Evolutionary conservation across 306 rosid genomes (phyloP).

Genomic region (Fragaria vesca): DNA sequence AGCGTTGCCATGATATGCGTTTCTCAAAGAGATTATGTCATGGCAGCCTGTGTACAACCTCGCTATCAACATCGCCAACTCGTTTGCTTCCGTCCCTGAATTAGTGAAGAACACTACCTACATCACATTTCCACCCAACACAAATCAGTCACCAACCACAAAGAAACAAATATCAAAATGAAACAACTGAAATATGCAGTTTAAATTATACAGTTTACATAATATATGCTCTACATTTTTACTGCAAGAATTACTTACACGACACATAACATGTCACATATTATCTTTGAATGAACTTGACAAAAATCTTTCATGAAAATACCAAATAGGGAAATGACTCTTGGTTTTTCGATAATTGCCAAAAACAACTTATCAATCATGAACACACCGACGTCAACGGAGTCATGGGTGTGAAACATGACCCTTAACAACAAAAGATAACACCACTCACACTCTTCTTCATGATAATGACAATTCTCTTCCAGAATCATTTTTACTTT

Average conservation of each 20-base stretch:
- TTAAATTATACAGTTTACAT: not conserved
- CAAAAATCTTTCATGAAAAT: not conserved
- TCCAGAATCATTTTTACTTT: not conserved
- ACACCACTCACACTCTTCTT: not conserved
- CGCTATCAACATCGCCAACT: constrained; percentile 81
- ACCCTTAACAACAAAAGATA: not conserved
- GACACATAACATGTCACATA: not conserved
- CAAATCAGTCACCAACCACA: not conserved
- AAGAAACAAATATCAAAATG: too few species aligned
- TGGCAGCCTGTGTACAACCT: constrained; percentile 71
- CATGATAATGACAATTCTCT: not conserved
- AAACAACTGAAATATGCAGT: too few species aligned
- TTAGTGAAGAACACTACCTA: constrained; percentile 93
- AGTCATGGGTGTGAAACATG: not conserved
- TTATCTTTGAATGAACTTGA: not conserved
- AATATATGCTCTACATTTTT: not conserved
- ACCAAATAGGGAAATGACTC: not conserved
- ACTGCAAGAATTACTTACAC: too few species aligned
- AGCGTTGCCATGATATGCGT: constrained; percentile 89
- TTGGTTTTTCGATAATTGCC: not conserved
- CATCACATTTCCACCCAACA: not conserved
- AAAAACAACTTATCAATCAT: not conserved
- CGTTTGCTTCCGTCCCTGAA: constrained; percentile 98
- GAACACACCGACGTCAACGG: not conserved
- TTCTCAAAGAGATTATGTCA: constrained; percentile 84